Evolutionary conservation across 345 rosid genomes (phyloP).

Genomic region (Noccaea bulbosa): DNA sequence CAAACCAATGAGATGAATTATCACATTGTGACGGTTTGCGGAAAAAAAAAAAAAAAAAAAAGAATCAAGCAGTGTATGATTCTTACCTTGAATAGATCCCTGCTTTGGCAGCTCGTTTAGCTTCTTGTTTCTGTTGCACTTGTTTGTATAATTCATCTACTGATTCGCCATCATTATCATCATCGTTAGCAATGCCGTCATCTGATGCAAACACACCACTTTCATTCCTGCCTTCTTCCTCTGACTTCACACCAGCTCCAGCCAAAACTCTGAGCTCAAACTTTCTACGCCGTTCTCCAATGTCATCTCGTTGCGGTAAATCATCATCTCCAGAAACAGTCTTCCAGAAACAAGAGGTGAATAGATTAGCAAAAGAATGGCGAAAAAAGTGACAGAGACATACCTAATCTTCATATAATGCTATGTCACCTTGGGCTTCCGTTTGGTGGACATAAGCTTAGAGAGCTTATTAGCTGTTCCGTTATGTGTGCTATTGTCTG

Average conservation of each 20-base stretch:
- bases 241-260: slow-evolving; percentile 71
- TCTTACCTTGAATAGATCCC: slow-evolving; percentile 63
- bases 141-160: slow-evolving; percentile 74
- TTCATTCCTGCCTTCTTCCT: slow-evolving; percentile 56
- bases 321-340: slow-evolving; percentile 87
- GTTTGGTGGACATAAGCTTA: slow-evolving; percentile 54
- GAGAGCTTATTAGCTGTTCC: slow-evolving; percentile 52
- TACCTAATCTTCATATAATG: slow-evolving; percentile 2
- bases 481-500: slow-evolving; percentile 47
- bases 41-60: neutral
- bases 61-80: neutral
- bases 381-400: neutral
- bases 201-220: slow-evolving; percentile 39
- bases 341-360: slow-evolving; percentile 43
- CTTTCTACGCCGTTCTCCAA: slow-evolving; percentile 92
- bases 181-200: slow-evolving; percentile 34
- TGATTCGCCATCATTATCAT: slow-evolving; percentile 44
- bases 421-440: slow-evolving; percentile 62
- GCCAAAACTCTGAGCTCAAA: slow-evolving; percentile 82
- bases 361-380: neutral
- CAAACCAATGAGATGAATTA: slow-evolving; percentile 17
- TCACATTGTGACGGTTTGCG: neutral
- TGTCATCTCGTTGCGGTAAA: slow-evolving; percentile 86
- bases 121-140: slow-evolving; percentile 54
- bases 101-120: slow-evolving; percentile 73